phyloP scores from a whole-genome alignment of 2,329 filamentous ascomycete species.

The Clonostachys rosea region DNA sequence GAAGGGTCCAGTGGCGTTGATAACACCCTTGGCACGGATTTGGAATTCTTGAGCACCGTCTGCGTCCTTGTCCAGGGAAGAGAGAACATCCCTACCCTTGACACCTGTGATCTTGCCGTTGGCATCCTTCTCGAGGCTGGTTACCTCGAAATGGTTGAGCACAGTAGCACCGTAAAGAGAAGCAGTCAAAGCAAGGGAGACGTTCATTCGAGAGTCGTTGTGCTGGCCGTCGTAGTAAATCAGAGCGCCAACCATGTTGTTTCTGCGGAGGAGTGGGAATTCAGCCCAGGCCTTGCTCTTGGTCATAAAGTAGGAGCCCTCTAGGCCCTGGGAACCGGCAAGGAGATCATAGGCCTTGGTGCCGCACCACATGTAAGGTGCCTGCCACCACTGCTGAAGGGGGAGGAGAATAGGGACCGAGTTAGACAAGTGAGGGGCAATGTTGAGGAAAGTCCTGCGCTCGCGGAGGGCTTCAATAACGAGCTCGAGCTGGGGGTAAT shows the following conservation, averaged over 20 bases:
- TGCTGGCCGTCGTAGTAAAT: constrained; percentile 87
- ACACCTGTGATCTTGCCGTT: constrained; percentile 67
- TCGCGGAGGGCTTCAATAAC: constrained; percentile 80
- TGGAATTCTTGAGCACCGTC: constrained; percentile 58
- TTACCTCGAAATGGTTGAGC: constrained; percentile 79
- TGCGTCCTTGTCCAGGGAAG: constrained; percentile 25
- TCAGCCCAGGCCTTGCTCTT: constrained; percentile 72
- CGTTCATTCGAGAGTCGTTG: constrained; percentile 86
- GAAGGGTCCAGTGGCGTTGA: constrained; percentile 83
- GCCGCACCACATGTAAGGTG: constrained; percentile 66
- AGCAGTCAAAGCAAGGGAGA: constrained; percentile 76
- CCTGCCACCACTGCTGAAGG: constrained; percentile 79
- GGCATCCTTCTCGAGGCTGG: constrained; percentile 65
- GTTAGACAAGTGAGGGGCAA: constrained; percentile 74
- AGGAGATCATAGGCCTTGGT: constrained; percentile 79
- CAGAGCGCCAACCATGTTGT: constrained; percentile 69
- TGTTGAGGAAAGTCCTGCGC: constrained; percentile 78
- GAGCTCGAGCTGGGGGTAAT: constrained; percentile 77
- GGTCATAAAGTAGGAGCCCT: constrained; percentile 77
- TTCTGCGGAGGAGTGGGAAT: constrained; percentile 73
- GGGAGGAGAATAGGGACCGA: constrained; percentile 84
- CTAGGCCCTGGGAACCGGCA: constrained; percentile 76
- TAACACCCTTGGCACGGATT: constrained; percentile 74
- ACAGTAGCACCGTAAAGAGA: constrained; percentile 76
- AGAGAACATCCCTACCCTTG: constrained; percentile 47